Base-by-base conservation (phyloP, 1,284 basidiomycete genomes). In the Veloboletus limbatus region DNA sequence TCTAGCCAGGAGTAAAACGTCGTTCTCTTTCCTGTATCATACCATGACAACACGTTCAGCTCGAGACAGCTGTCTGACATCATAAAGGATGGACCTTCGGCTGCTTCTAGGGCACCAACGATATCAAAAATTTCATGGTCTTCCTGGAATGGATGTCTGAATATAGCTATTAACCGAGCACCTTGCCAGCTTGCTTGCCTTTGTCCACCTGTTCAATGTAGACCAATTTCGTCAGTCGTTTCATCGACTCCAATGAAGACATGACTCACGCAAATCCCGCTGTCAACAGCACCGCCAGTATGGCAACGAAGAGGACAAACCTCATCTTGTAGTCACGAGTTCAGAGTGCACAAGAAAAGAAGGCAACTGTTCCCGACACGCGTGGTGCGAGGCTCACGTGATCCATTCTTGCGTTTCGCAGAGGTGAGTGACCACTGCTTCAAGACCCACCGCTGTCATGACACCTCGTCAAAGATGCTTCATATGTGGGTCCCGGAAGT, bases 41-140 rank as follows among this genome's bases (percentile, higher is more conserved):
- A n/a, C 9, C 39, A 38, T 4, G 18, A 10, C 24, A 28, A 32
- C 22, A 38, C 16, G 21, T 40, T 41, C 21, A 60, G 34, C 31
- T 42, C 31, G 14, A 28, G 30, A 8, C 27, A 30, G 4, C 21
- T 38, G 20, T 38, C 33, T 26, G 34, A 35, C 43, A 39, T 38
- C 34, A 24, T 33, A 22, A 22, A 36, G n/a, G 37, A 53, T 63
- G 37, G 45, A 82, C 91, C 94, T 74, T 96, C 93, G 2, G 88
- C 74, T 2, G 73, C 70, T 69, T 96, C 85, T 26, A 97, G 69
- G 6, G 80, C 88, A 53, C 80, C 80, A 47, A 97, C 93, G n/a
- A 97, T 77, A 70, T 97, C 94, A 61, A 97, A 97, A 43, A 97
- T 94, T 69, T 97, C 94, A 73, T 94, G 78, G 71, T 95, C 92